Conservation (phyloP, 179 eudicot genomes). For the Corrigiola litoralis region DNA sequence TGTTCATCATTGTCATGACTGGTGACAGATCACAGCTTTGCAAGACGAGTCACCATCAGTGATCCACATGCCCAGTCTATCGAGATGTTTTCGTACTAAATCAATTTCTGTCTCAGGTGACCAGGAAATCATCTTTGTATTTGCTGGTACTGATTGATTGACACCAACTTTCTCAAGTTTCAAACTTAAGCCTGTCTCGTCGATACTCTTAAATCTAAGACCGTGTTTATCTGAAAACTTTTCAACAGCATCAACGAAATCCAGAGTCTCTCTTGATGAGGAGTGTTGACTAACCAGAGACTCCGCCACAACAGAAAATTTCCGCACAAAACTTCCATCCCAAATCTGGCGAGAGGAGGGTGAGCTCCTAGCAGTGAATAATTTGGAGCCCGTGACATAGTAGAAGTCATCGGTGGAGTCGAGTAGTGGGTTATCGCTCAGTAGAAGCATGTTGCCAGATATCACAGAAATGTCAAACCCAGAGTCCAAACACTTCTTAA, state of each 20-base stretch:
- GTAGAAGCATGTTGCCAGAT: constrained; percentile 47
- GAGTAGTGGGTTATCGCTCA: constrained; percentile 29
- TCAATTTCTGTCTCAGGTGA: constrained; percentile 40
- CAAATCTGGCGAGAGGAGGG: constrained; percentile 43
- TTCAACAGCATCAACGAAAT: constrained; percentile 32
- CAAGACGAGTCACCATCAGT: constrained; percentile 72
- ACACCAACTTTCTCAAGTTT: constrained; percentile 24
- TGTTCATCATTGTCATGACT: constrained; percentile 29
- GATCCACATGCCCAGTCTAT: constrained; percentile 56
- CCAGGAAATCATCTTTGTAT: constrained; percentile 56
- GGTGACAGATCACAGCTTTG: constrained; percentile 71
- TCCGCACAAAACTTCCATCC: constrained; percentile 33
- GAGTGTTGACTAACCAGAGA: constrained; percentile 27
- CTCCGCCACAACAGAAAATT: constrained; percentile 26
- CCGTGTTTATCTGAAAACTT: constrained; percentile 32
- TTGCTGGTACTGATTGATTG: constrained; percentile 33
- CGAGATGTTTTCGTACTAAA: constrained; percentile 42
- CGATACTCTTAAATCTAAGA: constrained; percentile 31
- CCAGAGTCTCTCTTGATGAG: constrained; percentile 7
- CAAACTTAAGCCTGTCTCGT: constrained; percentile 36
- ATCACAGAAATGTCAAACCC: constrained; percentile 56
- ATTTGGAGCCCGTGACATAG: constrained; percentile 31
- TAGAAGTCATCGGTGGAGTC: constrained; percentile 35
- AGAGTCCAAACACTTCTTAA: constrained; percentile 51
- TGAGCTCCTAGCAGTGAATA: constrained; percentile 46